Evolutionary conservation across 306 rosid species (phyloP).

Genomic region (Begonia masoniana): DNA sequence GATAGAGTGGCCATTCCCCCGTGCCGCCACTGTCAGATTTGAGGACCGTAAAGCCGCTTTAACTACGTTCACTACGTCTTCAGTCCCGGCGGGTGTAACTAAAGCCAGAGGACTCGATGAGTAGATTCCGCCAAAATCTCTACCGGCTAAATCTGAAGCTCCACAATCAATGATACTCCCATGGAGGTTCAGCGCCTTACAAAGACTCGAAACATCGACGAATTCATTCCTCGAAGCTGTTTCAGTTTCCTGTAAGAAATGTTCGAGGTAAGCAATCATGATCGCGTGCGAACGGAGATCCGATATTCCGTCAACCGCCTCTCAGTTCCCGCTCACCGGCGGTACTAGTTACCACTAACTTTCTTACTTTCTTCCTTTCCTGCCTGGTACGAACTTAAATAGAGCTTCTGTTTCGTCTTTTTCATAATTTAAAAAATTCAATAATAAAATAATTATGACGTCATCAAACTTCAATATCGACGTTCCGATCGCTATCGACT

Average conservation of each 20-base stretch:
- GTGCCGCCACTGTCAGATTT: constrained; percentile 61
- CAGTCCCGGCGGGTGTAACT: constrained; percentile 25
- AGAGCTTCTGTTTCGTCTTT: constrained; percentile 10
- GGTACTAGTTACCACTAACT: background rate
- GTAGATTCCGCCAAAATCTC: constrained; percentile 73
- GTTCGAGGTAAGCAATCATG: constrained; percentile 82
- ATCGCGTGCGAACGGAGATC: constrained; percentile 5
- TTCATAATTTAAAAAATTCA: background rate
- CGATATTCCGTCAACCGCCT: background rate
- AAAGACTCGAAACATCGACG: constrained; percentile 23
- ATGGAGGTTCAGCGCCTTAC: constrained; percentile 27
- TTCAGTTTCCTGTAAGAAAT: constrained; percentile 30
- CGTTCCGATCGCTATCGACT: constrained; percentile 21
- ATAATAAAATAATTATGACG: constrained; percentile 12
- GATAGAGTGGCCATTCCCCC: constrained; percentile 96
- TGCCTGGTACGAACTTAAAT: constrained; percentile 12
- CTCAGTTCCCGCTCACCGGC: no score
- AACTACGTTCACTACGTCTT: constrained; percentile 38
- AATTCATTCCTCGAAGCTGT: constrained; percentile 37
- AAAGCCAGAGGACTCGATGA: constrained; percentile 41
- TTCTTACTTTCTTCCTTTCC: no score
- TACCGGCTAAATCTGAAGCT: constrained; percentile 26
- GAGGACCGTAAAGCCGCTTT: constrained; percentile 26
- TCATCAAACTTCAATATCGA: constrained; percentile 17
- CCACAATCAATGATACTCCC: constrained; percentile 19